Evolutionary conservation across 371 early-diverging fungal genomes (phyloP), one percentile per base, ranked within the genome.

Genomic region (Umbelopsis sp.): DNA sequence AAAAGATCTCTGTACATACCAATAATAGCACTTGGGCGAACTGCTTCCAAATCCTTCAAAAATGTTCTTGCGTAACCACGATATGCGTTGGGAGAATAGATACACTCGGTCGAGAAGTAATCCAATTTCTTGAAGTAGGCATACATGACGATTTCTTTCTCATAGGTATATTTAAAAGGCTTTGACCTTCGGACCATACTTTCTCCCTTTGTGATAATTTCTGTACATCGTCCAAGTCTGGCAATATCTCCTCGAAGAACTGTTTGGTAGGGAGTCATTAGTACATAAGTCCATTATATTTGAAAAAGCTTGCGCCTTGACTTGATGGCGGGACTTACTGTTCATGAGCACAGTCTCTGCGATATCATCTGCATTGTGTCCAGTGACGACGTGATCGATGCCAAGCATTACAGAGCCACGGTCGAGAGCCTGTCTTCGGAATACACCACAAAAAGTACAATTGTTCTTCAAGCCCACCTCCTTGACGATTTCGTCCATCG

Each of bases 101-200:
- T 96, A 80, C 99, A 99, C 79, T 99, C 99, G 4, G 99, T 99
- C 10, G 99, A 98, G 71, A 99, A 99, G 84, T 99, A 99, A 74
- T 97, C 97, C 41, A 99, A 86, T 64, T 98, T 95, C 78, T 96
- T 95, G 76, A 96, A 96, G 78, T 99, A 99, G n/a, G 99, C 99
- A 75, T 99, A 97, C 97, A 99, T 96, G 73, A 99, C 99, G 72
- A 99, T 99, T 73, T 99, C 99, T 83, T 99, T 99, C 80, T 99
- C 99, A 73, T 99, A 99, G 0, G 98, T 97, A 76, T 97, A 97
- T 76, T 99, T 99, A 85, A 99, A 98, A 3, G 99, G 99, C 84
- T 99, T 99, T 38, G 97, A 96, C 71, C 99, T 85, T 66, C 85
- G 89, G 65, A 94, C 87, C 79, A 69, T 90, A 79, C 81, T 86